These are phyloP conservation scores for Musa troglodytarum DNA, from an alignment of 176 grass and related monocot genomes.

Conservation along the genomic window DNA sequence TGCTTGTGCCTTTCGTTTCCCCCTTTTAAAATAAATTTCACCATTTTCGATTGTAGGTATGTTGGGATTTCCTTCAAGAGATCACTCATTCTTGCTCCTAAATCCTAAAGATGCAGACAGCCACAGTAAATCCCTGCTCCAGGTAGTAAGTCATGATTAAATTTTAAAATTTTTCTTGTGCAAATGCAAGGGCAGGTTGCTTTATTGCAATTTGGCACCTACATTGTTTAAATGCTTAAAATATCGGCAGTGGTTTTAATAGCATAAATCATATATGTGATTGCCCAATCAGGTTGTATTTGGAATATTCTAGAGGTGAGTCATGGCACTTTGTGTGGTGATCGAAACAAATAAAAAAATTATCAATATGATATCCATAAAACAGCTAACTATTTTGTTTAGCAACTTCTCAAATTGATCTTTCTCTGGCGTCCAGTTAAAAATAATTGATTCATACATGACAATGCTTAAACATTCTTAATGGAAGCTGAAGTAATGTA, in stretches of 20 bases:
- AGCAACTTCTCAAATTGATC: neutral
- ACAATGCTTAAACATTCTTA: neutral
- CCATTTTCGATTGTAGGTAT: neutral
- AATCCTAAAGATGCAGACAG: slow-evolving; percentile 45
- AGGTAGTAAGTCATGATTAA: slow-evolving; percentile 34
- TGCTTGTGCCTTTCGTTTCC: neutral
- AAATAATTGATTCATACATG: neutral
- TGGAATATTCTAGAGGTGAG: neutral
- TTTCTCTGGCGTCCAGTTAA: neutral
- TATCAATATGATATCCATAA: neutral
- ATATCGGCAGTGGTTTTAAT: neutral
- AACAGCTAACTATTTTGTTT: neutral
- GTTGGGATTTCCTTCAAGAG: slow-evolving; percentile 9
- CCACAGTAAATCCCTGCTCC: slow-evolving; percentile 42
- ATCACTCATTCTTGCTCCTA: slow-evolving; percentile 42
- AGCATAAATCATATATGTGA: neutral
- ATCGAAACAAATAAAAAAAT: neutral
- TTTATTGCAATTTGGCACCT: neutral
- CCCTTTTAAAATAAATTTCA: neutral
- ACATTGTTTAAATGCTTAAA: neutral
- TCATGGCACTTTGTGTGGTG: neutral
- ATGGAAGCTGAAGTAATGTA: neutral
- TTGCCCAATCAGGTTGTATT: neutral
- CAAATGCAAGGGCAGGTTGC: neutral
- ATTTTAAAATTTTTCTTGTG: neutral